Conservation (phyloP, 2,329 filamentous ascomycete genomes). For the Lomentospora prolificans region DNA sequence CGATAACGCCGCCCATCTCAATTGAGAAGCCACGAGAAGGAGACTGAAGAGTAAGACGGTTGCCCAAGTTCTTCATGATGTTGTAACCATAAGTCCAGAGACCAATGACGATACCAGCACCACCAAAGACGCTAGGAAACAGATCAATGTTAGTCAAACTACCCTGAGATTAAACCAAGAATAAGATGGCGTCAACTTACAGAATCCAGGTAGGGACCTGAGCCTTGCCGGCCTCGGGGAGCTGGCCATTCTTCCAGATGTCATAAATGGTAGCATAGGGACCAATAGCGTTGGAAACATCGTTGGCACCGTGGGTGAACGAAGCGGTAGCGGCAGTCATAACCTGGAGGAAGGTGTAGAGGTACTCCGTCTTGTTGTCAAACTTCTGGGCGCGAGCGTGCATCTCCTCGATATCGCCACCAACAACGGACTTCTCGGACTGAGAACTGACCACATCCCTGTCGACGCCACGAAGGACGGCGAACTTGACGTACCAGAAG, state of each 20-base stretch:
- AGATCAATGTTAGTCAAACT: neutral
- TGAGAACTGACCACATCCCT: slow-evolving; percentile 29
- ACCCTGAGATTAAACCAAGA: neutral
- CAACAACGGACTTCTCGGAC: slow-evolving; percentile 30
- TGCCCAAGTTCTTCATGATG: slow-evolving; percentile 54
- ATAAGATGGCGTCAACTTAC: slow-evolving; percentile 2
- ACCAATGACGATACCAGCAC: slow-evolving; percentile 41
- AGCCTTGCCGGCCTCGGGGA: slow-evolving; percentile 28
- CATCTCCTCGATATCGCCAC: slow-evolving; percentile 42
- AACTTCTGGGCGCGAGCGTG: slow-evolving; percentile 48
- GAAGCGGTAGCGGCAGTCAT: slow-evolving; percentile 53
- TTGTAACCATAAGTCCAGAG: slow-evolving; percentile 54
- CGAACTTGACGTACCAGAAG: slow-evolving; percentile 34
- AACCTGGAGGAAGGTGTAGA: slow-evolving; percentile 50
- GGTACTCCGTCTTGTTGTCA: slow-evolving; percentile 52
- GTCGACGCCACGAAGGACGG: slow-evolving; percentile 36
- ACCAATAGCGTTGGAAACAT: slow-evolving; percentile 48
- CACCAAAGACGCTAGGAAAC: slow-evolving; percentile 29
- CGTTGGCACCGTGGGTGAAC: slow-evolving; percentile 58
- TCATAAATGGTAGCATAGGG: slow-evolving; percentile 54
- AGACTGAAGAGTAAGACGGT: slow-evolving; percentile 52
- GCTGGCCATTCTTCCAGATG: slow-evolving; percentile 42
- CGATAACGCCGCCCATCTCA: slow-evolving; percentile 52
- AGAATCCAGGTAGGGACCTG: slow-evolving; percentile 52
- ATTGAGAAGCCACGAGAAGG: slow-evolving; percentile 49